Evolutionary conservation across 495 filamentous ascomycete species (phyloP), one percentile per base, ranked within the genome.

Genomic region (Saxophila tyrrhenica): DNA sequence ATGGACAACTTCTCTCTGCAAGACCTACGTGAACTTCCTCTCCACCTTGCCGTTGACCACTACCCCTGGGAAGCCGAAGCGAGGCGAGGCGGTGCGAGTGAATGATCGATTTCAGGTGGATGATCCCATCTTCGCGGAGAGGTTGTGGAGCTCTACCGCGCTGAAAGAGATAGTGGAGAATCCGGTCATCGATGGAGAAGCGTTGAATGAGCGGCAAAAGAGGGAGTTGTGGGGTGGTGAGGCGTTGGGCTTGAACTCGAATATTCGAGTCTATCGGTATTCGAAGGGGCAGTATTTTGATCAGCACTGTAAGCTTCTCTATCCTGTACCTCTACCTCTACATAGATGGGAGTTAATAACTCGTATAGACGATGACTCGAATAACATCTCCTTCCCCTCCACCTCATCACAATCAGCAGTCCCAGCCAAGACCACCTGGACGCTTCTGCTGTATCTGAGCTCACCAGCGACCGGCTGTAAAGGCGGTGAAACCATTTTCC

Each of bases 261-360:
- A 92, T 62, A 94, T 95, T 46, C 72, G 91, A 24, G 80, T 96
- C 20, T 97, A 97, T 72, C 80, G 90, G n/a, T 96, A 97, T 64
- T 73, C 73, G 15, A 78, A 82, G 50, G 88, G 88, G 0, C 87
- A 95, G 64, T 95, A 89, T 61, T 96, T 94, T 65, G 87, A 83
- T 60, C 81, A 85, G 52, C 89, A 95, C 68, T 92, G 86, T 88
- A 76, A 82, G 79, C 23, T 8, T 45, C 24, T 22, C 9, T 57
- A 17, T 13, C 24, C 49, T 48, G 22, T 25, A 35, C 13, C 25
- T 16, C 45, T 8, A 39, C 15, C 7, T 48, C 20, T 25, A 23
- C 19, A 19, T 29, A 8, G 9, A 29, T 7, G 21, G 3, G 41
- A n/a, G 17, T 38, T 50, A 8, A 29, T 7, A 20, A 10, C 25